These are phyloP conservation scores for Ascoidea asiatica DNA, from an alignment of 805 yeast species.

Conservation along the genomic window DNA sequence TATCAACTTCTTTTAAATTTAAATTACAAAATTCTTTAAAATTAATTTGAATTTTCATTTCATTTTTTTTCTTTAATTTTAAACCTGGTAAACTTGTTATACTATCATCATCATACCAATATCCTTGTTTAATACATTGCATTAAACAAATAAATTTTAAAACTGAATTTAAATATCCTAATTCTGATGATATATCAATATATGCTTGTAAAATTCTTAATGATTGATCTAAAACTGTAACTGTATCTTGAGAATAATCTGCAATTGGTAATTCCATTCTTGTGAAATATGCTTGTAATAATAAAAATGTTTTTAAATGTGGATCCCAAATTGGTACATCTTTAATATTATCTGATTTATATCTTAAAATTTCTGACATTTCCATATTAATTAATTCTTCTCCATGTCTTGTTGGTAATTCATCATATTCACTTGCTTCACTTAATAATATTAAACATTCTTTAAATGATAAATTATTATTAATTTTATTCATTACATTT, in stretches of 20 bases:
- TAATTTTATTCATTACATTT: conserved; percentile 41
- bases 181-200: conserved; percentile 79
- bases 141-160: conserved; percentile 50
- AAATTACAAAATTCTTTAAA: conserved; percentile 8
- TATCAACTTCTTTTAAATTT: conserved; percentile 24
- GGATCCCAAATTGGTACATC: conserved; percentile 73
- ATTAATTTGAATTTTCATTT: conserved; percentile 3
- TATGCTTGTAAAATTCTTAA: conserved; percentile 88
- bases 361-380: conserved; percentile 63
- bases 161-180: conserved; percentile 57
- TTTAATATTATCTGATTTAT: conserved; percentile 28
- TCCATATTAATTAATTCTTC: conserved; percentile 81
- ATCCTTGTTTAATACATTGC: conserved; percentile 81
- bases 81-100: conserved; percentile 23
- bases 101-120: conserved; percentile 75
- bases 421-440: conserved; percentile 69
- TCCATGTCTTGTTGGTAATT: conserved; percentile 82
- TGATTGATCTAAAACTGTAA: conserved; percentile 86
- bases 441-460: conserved; percentile 47
- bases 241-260: conserved; percentile 88
- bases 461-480: conserved; percentile 33
- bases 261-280: conserved; percentile 80
- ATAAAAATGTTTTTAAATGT: conserved; percentile 62
- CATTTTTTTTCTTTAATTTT: background rate
- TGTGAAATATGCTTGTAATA: conserved; percentile 61